Conservation (phyloP, 768 basidiomycete species). For the Leccinum imitatum region DNA sequence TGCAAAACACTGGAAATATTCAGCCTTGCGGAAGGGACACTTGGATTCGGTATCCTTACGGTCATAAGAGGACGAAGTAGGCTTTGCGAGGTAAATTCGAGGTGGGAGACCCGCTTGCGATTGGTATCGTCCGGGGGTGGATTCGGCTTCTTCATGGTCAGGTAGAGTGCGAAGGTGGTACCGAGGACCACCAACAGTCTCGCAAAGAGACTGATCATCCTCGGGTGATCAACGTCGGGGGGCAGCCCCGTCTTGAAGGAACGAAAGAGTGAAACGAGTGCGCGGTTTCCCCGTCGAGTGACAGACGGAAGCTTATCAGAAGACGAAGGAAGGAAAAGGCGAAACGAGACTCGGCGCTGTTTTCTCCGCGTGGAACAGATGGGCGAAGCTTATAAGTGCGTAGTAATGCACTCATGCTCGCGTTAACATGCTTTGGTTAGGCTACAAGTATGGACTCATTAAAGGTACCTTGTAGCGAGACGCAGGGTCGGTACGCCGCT, state of each 20-base stretch:
- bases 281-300: not conserved
- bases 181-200: not conserved
- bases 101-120: not conserved
- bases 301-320: not conserved
- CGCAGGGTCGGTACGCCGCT: not conserved
- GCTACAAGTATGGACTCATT: not conserved
- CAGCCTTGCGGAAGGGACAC: not conserved
- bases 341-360: not conserved
- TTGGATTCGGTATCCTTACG: not conserved
- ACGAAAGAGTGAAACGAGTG: not conserved
- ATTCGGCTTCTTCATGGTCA: slow-evolving; percentile 2
- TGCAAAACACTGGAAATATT: slow-evolving; percentile 1
- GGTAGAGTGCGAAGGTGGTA: not conserved
- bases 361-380: not conserved
- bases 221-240: not conserved
- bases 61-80: slow-evolving; percentile 2
- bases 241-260: not conserved
- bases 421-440: not conserved
- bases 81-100: not conserved
- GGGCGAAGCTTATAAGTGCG: not conserved
- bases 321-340: not conserved
- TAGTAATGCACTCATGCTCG: not conserved
- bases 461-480: not conserved
- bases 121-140: not conserved
- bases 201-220: not conserved